Evolutionary conservation across 371 early-diverging fungal species (phyloP).

Genomic region (Mucor lusitanicus): DNA sequence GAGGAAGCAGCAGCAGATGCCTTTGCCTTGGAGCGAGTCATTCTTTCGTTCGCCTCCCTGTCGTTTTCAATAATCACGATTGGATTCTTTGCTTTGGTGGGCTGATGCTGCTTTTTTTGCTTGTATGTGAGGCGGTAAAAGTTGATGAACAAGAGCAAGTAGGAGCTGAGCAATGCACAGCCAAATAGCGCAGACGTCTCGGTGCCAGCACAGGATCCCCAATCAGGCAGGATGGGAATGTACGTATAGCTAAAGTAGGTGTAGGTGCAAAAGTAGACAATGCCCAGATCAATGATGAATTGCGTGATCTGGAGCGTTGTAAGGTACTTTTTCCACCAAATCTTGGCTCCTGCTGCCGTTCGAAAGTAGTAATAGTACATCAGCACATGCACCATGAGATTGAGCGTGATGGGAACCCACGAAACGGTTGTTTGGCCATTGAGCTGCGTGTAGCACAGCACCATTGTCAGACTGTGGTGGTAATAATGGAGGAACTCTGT

Average conservation of each 20-base stretch:
- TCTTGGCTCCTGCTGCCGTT: constrained; percentile 71
- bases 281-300: constrained; percentile 78
- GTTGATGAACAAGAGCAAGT: constrained; percentile 81
- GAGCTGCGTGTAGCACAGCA: constrained; percentile 75
- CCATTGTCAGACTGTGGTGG: constrained; percentile 83
- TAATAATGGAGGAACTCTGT: constrained; percentile 79
- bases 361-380: constrained; percentile 92
- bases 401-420: constrained; percentile 68
- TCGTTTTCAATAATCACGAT: not conserved
- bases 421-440: constrained; percentile 39
- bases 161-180: constrained; percentile 72
- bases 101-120: constrained; percentile 3
- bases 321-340: constrained; percentile 91
- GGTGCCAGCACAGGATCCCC: constrained; percentile 74
- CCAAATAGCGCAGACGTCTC: constrained; percentile 77
- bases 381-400: constrained; percentile 83
- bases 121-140: constrained; percentile 83
- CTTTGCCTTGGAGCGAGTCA: not conserved
- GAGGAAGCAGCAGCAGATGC: not conserved
- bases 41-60: not conserved
- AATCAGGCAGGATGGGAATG: constrained; percentile 61
- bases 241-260: constrained; percentile 63
- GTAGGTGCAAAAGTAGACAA: constrained; percentile 75
- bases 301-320: constrained; percentile 87
- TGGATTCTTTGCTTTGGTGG: constrained; percentile 5